A percentile compares a stretch with the other conserved stretches of the same genome.
These are phyloP conservation scores for Teunomyces cretensis DNA, from an alignment of 805 yeast genomes.

Conservation along the genomic window DNA sequence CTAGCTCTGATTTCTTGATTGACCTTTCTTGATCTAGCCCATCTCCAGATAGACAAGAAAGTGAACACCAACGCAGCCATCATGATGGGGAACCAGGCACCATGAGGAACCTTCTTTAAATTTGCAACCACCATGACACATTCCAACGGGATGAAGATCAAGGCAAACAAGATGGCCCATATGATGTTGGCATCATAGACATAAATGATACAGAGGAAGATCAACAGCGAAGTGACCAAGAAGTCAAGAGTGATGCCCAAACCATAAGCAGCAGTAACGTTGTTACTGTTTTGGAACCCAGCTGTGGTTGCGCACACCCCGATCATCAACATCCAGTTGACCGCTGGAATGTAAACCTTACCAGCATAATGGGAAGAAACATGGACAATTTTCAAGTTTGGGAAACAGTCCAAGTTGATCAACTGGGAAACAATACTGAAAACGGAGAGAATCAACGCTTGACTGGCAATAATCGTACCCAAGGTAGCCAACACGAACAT, in stretches of 20 bases:
- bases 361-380: conserved; percentile 47
- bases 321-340: conserved; percentile 51
- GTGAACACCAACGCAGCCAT: conserved; percentile 37
- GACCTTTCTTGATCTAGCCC: conserved; percentile 42
- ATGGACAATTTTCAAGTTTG: conserved; percentile 46
- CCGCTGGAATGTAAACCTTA: conserved; percentile 51
- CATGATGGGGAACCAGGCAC: conserved; percentile 63
- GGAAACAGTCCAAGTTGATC: conserved; percentile 55
- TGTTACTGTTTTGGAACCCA: conserved; percentile 49
- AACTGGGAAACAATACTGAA: conserved; percentile 53
- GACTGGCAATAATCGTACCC: conserved; percentile 59
- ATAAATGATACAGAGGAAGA: conserved; percentile 45
- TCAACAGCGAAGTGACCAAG: conserved; percentile 48
- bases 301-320: conserved; percentile 52
- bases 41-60: conserved; percentile 49
- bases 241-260: conserved; percentile 58
- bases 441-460: conserved; percentile 57
- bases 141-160: conserved; percentile 49
- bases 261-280: conserved; percentile 61
- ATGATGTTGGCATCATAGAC: conserved; percentile 41
- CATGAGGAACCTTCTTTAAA: conserved; percentile 51
- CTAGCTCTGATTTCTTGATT: conserved; percentile 35
- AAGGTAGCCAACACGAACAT: conserved; percentile 53
- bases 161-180: conserved; percentile 32
- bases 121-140: conserved; percentile 46